Conservation (phyloP, 441 rosid genomes). For the Erysimum cheiri region DNA sequence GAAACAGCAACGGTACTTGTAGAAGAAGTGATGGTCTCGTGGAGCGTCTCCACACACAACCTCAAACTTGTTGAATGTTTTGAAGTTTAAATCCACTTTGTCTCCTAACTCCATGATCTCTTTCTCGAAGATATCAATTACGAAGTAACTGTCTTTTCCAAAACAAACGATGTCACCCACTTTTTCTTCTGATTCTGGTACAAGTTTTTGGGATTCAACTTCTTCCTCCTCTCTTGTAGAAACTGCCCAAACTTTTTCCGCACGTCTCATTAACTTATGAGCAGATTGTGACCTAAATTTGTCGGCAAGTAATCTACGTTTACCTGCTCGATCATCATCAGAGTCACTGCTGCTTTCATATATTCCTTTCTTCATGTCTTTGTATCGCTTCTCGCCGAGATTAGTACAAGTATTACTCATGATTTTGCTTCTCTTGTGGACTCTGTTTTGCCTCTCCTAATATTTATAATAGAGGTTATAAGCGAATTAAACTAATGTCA, state of each 20-base stretch:
- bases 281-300: slow-evolving; percentile 20
- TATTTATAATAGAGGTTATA: no score
- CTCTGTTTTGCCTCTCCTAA: neutral
- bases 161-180: slow-evolving; percentile 38
- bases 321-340: slow-evolving; percentile 23
- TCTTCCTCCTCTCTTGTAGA: slow-evolving; percentile 7
- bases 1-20: slow-evolving; percentile 21
- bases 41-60: slow-evolving; percentile 30
- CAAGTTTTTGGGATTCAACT: slow-evolving; percentile 14
- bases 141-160: slow-evolving; percentile 24
- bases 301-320: neutral
- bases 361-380: slow-evolving; percentile 9
- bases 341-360: slow-evolving; percentile 8
- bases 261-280: slow-evolving; percentile 23
- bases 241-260: slow-evolving; percentile 28
- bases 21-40: slow-evolving; percentile 36
- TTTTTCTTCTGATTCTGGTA: slow-evolving; percentile 23
- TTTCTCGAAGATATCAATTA: slow-evolving; percentile 39
- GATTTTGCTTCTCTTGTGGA: slow-evolving; percentile 9
- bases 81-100: slow-evolving; percentile 36
- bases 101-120: slow-evolving; percentile 47
- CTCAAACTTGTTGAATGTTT: slow-evolving; percentile 34
- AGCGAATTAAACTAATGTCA: no score
- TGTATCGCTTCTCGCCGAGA: neutral
- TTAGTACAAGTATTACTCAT: slow-evolving; percentile 1